A percentile compares a stretch with the other conserved stretches of the same genome.
phyloP scores from a whole-genome alignment of 768 basidiomycete genomes.

The Boletellus ananas region DNA sequence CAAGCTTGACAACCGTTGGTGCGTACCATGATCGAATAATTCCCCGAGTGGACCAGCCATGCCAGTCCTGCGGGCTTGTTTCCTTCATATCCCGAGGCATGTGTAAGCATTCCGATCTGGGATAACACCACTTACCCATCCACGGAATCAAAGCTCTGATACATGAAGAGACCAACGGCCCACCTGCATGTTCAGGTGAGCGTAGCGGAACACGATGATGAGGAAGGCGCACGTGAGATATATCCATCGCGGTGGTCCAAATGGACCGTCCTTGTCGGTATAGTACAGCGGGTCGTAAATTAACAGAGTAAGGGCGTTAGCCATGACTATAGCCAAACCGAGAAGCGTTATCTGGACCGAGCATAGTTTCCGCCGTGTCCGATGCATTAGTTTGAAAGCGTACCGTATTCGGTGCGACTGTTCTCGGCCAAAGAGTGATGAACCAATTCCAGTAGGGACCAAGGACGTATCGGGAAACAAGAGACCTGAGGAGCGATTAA shows the following conservation, averaged over 20 bases:
- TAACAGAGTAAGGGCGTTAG: conserved; percentile 81
- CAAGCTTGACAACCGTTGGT: neutral
- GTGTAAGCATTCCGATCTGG: neutral
- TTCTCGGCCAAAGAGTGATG: conserved; percentile 81
- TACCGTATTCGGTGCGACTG: conserved; percentile 87
- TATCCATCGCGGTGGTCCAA: conserved; percentile 75
- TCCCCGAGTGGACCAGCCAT: conserved; percentile 98
- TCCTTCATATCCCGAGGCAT: conserved; percentile 42
- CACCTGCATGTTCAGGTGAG: conserved; percentile 48
- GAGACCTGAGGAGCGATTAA: conserved; percentile 48
- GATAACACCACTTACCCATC: conserved; percentile 59
- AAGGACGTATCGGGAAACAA: conserved; percentile 71
- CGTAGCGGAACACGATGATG: neutral
- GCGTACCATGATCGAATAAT: conserved; percentile 94
- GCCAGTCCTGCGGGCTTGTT: conserved; percentile 92
- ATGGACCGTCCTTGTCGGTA: conserved; percentile 58
- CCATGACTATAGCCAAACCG: conserved; percentile 73
- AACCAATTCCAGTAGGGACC: conserved; percentile 91
- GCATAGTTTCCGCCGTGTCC: neutral
- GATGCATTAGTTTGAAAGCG: conserved; percentile 22
- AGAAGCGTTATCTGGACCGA: conserved; percentile 77
- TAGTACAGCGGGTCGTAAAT: conserved; percentile 81
- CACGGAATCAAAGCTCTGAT: conserved; percentile 86
- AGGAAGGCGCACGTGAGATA: conserved; percentile 74
- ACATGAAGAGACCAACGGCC: conserved; percentile 84